Base-by-base conservation (phyloP, 345 rosid genomes). In the Laguncularia racemosa region DNA sequence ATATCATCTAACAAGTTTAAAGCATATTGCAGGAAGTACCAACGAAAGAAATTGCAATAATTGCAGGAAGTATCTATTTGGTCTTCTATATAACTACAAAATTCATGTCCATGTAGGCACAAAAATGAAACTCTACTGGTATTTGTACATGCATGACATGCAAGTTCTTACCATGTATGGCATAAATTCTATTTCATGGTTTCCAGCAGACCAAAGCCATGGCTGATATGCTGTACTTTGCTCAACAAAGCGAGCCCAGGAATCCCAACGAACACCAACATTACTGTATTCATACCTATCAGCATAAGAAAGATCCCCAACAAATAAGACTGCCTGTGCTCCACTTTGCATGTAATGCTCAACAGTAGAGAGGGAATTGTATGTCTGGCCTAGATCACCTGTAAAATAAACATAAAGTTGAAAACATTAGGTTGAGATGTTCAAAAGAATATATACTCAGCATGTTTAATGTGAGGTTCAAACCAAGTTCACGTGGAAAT, bases 331-430 rank as follows among this genome's bases (percentile, higher is more conserved):
- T 56, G 95, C 67, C 53, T 85, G 79, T 50, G 90, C 95, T 72
- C 83, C 91, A 73, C 90, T 87, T 61, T 82, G 71, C 90, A 89
- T 75, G 70, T 81, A 89, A 64, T 89, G 96, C 68, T 93, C 81
- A 56, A 89, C 76, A 20, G 99, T 89, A 51, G 99, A 87, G 23
- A 87, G 73, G 54, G 99, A 93, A 76, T 93, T 93, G 74, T 72
- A 85, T 40, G 99, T 93, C 71, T 93, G 99, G 19, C 99, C 99
- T 75, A 93, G 60, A 72, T 93, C 99, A 68, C 97, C 99, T 93
- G 69, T 66, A 64, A 63, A 23, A 51, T 19, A 62, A 16, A 23
- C 28, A 23, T 2, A 73, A 60, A 20, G 43, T 33, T 4, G 7
- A 7, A 33, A 33, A 33, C 28, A 33, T 5, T 14, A 14, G 2